Evolutionary conservation across 805 yeast species (phyloP).

Genomic region (Blastobotrys americana): DNA sequence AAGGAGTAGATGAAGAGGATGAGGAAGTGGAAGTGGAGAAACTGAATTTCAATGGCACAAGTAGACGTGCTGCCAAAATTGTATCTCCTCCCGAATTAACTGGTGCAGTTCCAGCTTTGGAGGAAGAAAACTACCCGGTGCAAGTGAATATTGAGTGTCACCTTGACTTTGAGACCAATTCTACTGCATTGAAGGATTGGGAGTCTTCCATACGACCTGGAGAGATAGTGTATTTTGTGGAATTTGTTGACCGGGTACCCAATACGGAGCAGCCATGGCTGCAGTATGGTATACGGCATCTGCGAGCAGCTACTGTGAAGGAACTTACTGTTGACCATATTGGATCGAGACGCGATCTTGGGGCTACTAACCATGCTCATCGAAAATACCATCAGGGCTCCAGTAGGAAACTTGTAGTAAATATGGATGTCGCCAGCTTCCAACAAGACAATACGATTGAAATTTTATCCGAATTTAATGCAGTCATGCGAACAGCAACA

Average conservation of each 20-base stretch:
- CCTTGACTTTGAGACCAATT: conserved; percentile 17
- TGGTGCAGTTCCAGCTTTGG: background rate
- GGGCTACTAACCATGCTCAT: background rate
- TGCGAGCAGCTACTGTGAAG: background rate
- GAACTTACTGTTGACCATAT: too few species aligned
- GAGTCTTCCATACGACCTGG: conserved; percentile 20
- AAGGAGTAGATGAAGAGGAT: conserved; percentile 3
- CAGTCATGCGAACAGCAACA: conserved; percentile 18
- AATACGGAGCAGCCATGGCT: background rate
- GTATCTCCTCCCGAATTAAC: background rate
- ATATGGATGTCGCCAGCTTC: background rate
- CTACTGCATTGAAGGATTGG: conserved; percentile 24
- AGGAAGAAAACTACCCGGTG: conserved; percentile 14
- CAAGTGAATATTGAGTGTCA: conserved; percentile 23
- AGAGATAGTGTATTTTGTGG: conserved; percentile 24
- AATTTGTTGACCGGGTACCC: conserved; percentile 19
- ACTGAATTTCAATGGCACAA: background rate
- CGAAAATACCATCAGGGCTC: too few species aligned
- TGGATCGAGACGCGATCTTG: background rate
- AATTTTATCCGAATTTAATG: too few species aligned
- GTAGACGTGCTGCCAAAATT: background rate
- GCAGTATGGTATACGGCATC: background rate
- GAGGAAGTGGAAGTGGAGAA: conserved; percentile 4
- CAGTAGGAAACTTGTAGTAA: background rate
- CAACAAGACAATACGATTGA: too few species aligned